These are phyloP conservation scores for Betula pendula DNA, from an alignment of 306 rosid genomes.

Conservation along the genomic window DNA sequence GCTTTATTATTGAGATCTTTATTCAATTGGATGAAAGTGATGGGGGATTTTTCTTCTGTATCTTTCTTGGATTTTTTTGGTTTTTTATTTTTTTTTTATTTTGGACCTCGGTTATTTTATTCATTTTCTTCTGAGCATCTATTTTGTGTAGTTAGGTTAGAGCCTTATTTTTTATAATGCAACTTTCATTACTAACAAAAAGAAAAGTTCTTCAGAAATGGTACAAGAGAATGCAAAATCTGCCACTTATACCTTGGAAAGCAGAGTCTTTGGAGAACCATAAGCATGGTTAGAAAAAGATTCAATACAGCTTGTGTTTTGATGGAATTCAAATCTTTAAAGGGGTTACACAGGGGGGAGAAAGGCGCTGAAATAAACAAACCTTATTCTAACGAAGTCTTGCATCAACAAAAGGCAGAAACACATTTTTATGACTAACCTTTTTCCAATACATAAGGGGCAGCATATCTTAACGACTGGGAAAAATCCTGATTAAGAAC, in stretches of 20 bases:
- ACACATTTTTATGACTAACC: background rate
- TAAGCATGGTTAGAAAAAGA: slow-evolving; percentile 7
- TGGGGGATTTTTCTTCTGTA: background rate
- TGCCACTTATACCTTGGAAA: background rate
- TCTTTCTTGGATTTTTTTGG: background rate
- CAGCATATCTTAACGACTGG: background rate
- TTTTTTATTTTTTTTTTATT: background rate
- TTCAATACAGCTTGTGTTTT: slow-evolving; percentile 19
- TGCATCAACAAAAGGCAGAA: background rate
- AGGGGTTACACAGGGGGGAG: background rate
- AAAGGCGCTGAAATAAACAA: background rate
- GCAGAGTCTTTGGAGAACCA: slow-evolving; percentile 20
- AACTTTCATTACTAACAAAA: too few relatives aligned
- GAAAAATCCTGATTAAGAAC: slow-evolving; percentile 4
- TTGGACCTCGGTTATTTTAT: background rate
- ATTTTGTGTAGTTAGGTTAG: background rate
- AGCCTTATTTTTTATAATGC: background rate
- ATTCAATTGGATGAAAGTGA: background rate
- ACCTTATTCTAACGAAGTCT: background rate
- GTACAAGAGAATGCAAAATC: slow-evolving; percentile 7
- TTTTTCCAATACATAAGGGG: background rate
- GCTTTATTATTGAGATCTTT: background rate
- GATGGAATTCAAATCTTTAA: background rate
- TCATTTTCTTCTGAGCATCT: background rate
- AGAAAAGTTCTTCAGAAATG: slow-evolving; percentile 11